Percentiles rank a stretch among this genome's conserved stretches.
These are phyloP conservation scores for Torrubiella hemipterigena DNA, from an alignment of 2,329 filamentous ascomycete genomes.

Conservation along the genomic window DNA sequence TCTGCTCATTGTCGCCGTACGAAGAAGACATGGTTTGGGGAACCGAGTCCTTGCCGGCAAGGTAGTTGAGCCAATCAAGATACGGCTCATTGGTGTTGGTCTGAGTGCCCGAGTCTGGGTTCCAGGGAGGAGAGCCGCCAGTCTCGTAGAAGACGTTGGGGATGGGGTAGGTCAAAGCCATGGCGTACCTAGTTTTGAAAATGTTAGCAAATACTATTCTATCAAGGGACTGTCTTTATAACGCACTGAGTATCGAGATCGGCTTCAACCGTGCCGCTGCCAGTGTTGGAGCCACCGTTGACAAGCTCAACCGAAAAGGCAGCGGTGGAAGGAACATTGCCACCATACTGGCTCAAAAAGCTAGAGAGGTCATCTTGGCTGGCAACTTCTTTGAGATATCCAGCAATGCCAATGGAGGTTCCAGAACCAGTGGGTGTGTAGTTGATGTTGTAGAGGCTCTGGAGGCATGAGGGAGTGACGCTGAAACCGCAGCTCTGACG, in stretches of 20 bases:
- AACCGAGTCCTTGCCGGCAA: neutral
- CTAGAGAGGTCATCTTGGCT: neutral
- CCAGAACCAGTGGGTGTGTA: neutral
- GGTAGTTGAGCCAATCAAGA: slow-evolving; percentile 2
- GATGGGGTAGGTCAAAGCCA: slow-evolving; percentile 2
- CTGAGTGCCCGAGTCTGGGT: neutral
- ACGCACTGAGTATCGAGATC: neutral
- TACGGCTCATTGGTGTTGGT: slow-evolving; percentile 4
- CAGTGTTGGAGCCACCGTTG: neutral
- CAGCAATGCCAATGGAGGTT: neutral
- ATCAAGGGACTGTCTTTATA: slow-evolving; percentile 2
- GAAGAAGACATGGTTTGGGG: slow-evolving; percentile 1
- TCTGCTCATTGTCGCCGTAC: slow-evolving; percentile 3
- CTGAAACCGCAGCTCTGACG: neutral
- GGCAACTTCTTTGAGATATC: neutral
- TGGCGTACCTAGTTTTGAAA: too few species aligned
- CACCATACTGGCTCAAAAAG: neutral
- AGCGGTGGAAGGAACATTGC: neutral
- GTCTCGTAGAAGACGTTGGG: neutral
- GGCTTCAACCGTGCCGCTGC: neutral
- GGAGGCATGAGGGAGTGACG: neutral
- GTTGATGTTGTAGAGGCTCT: neutral
- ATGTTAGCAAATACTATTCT: too few species aligned
- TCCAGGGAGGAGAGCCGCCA: neutral
- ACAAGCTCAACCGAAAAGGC: neutral